These are phyloP conservation scores for Volvariella surrecta DNA, from an alignment of 1,284 basidiomycete species.

Conservation along the genomic window DNA sequence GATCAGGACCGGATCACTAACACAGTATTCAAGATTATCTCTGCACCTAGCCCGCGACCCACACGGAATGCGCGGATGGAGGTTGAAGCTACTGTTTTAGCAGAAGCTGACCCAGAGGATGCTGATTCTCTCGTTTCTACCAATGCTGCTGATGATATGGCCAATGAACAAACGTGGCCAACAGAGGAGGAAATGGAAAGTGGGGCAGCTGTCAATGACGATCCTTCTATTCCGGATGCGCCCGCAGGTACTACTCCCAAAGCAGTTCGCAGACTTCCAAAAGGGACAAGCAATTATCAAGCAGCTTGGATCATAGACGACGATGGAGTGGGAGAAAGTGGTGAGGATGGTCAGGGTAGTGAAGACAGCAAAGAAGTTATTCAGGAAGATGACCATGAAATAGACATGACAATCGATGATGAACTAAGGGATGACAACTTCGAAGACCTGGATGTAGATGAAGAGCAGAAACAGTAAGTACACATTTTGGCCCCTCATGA, in stretches of 20 bases:
- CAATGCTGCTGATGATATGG: constrained; percentile 84
- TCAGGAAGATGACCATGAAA: constrained; percentile 55
- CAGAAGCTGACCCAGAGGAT: constrained; percentile 52
- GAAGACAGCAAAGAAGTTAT: constrained; percentile 31
- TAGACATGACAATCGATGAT: constrained; percentile 47
- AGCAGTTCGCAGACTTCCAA: constrained; percentile 71
- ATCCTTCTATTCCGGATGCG: constrained; percentile 53
- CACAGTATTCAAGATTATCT: constrained; percentile 43
- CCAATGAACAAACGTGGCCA: constrained; percentile 98
- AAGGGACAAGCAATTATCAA: constrained; percentile 90
- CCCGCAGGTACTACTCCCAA: constrained; percentile 62
- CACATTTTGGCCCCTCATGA: constrained; percentile 1
- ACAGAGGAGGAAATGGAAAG: constrained; percentile 91
- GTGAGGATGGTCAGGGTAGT: constrained; percentile 22
- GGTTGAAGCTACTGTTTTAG: constrained; percentile 48
- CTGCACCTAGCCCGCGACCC: constrained; percentile 41
- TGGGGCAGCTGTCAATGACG: constrained; percentile 21
- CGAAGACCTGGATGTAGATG: constrained; percentile 73
- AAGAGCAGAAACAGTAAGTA: constrained; percentile 80
- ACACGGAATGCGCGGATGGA: constrained; percentile 46
- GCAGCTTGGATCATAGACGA: constrained; percentile 91
- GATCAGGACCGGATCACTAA: constrained; percentile 10
- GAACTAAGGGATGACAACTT: constrained; percentile 50
- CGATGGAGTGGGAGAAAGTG: constrained; percentile 52
- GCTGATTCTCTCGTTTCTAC: constrained; percentile 87